Base-by-base conservation (phyloP, 2,329 filamentous ascomycete genomes). In the Monilinia fructigena region DNA sequence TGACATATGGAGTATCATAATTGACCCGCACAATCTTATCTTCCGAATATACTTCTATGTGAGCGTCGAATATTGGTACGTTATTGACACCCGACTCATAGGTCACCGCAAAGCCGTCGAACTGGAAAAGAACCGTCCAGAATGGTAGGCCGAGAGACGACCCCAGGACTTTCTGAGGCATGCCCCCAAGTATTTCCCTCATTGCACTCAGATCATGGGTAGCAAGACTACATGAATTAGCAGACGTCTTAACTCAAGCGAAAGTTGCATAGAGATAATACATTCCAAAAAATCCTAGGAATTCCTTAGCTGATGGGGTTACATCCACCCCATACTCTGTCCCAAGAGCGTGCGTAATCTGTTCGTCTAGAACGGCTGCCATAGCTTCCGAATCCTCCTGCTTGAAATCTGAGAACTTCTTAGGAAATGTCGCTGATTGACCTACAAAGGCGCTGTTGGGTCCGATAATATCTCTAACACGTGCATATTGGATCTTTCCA, bases 341-440 rank as follows among this genome's bases (percentile, higher is more conserved):
- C 68, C 89, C 87, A 72, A 98, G 87, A 40, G 94, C 95, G 76
- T 92, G 85, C 75, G 89, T 89, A 38, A 99, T 87, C 78, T 99
- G 94, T 74, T 98, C 94, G 68, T 97, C 92, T 16, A 91, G 90
- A 71, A 98, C 89, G 28, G 35, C 26, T 2, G 50, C 23, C 63
- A 65, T 65, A 4, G 53, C 50, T 71, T 68, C 59, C 38, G 59
- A 28, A 78, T 67, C 53, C 72, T 67, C 61, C 48, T 63, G 65
- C 68, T 68, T 66, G 55, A 78, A 78, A 70, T 85, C 83, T 2
- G 69, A 73, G 59, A 80, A 81, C 31, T 77, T 79, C 23, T 76
- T 69, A 1, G 80, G 80, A 66, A 79, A 84, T 0, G 81, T 83
- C 10, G 80, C 82, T 3, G 78, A 82, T 70, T 85, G 80, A 0